Evolutionary conservation across 768 basidiomycete genomes (phyloP).

Genomic region (Suillus fuscotomentosus): DNA sequence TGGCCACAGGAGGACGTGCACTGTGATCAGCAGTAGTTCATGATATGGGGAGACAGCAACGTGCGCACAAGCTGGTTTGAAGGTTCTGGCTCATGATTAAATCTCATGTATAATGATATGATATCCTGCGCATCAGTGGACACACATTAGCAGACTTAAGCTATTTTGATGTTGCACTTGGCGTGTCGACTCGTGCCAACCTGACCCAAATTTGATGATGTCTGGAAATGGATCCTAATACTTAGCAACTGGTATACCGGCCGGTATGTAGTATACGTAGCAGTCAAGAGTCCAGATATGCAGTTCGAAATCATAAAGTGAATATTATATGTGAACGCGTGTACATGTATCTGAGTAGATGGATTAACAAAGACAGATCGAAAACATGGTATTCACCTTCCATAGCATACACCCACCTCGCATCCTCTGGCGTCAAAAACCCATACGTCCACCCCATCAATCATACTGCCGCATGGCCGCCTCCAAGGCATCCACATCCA

Average conservation of each 20-base stretch:
- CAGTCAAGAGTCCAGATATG: background rate
- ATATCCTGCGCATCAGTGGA: no score
- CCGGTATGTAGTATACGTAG: background rate
- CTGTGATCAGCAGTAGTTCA: background rate
- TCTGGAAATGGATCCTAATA: background rate
- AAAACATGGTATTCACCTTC: background rate
- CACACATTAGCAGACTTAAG: no score
- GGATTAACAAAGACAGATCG: background rate
- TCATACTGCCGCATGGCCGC: conserved; percentile 32
- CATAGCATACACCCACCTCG: background rate
- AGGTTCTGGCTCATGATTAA: background rate
- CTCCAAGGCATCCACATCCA: conserved; percentile 29
- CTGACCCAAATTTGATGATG: no score
- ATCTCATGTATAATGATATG: no score
- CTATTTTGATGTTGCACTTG: no score
- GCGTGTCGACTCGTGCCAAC: background rate
- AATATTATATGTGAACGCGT: background rate
- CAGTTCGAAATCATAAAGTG: background rate
- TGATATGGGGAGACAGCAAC: background rate
- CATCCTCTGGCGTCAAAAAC: background rate
- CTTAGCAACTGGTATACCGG: background rate
- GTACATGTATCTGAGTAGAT: background rate
- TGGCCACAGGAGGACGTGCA: conserved; percentile 13
- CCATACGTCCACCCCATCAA: conserved; percentile 1
- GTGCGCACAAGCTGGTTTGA: background rate